Evolutionary conservation across 768 basidiomycete species (phyloP).

Genomic region (Tylopilus sp.): DNA sequence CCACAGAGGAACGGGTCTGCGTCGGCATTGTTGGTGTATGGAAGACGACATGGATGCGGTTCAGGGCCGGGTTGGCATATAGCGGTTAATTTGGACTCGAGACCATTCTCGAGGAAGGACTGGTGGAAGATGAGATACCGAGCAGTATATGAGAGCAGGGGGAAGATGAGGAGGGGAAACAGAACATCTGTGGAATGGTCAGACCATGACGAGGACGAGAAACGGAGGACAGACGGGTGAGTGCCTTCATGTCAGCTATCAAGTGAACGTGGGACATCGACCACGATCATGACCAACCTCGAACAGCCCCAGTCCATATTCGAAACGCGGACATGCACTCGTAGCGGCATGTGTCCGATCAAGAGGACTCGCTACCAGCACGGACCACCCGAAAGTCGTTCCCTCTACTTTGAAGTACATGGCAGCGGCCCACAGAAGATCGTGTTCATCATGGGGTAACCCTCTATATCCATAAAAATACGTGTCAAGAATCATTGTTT

Average conservation of each 20-base stretch:
- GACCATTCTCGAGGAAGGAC: constrained; percentile 11
- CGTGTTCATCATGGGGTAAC: constrained; percentile 75
- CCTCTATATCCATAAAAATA: not conserved
- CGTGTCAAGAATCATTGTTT: constrained; percentile 1
- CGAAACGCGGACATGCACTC: constrained; percentile 55
- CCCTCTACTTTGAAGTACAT: constrained; percentile 78
- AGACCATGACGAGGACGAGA: not conserved
- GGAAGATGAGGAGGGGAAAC: constrained; percentile 20
- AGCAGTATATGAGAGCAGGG: constrained; percentile 10
- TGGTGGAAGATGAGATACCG: constrained; percentile 10
- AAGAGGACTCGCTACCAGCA: constrained; percentile 45
- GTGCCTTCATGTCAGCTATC: not conserved
- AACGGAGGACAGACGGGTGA: not conserved
- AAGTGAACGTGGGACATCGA: not conserved
- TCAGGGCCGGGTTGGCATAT: constrained; percentile 31
- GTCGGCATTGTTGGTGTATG: constrained; percentile 36
- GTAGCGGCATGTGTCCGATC: constrained; percentile 76
- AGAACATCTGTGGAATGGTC: constrained; percentile 10
- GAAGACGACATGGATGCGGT: constrained; percentile 33
- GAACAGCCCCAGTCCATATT: constrained; percentile 45
- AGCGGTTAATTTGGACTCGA: constrained; percentile 18
- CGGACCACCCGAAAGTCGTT: constrained; percentile 57
- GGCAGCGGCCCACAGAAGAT: constrained; percentile 63
- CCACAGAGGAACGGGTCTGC: constrained; percentile 42
- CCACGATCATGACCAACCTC: constrained; percentile 1